These are phyloP conservation scores for Trichoderma asperellum DNA, from an alignment of 2,329 filamentous ascomycete species.

Conservation along the genomic window DNA sequence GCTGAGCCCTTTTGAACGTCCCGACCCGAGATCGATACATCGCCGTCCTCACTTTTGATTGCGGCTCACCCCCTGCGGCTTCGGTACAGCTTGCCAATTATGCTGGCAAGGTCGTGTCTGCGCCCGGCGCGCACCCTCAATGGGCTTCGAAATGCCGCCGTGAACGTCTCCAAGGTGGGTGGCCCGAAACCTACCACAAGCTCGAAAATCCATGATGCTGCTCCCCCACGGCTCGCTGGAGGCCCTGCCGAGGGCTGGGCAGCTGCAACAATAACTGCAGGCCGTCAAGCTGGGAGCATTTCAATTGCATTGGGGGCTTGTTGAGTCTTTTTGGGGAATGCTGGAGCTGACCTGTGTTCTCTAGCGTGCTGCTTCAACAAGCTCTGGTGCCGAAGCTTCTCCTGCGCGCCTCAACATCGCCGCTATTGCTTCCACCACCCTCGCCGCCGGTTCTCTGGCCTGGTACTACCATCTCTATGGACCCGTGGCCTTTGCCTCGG, in stretches of 20 bases:
- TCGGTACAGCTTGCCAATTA: slow-evolving; percentile 60
- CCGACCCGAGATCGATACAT: slow-evolving; percentile 47
- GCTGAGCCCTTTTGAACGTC: slow-evolving; percentile 46
- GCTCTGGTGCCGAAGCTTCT: slow-evolving; percentile 71
- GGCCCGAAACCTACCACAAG: slow-evolving; percentile 42
- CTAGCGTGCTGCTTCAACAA: slow-evolving; percentile 71
- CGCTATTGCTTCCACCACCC: slow-evolving; percentile 81
- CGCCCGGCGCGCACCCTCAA: slow-evolving; percentile 86
- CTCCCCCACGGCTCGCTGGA: slow-evolving; percentile 24
- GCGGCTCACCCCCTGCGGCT: slow-evolving; percentile 43
- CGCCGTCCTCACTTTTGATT: slow-evolving; percentile 43
- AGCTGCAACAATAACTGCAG: slow-evolving; percentile 34
- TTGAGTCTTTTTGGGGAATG: slow-evolving; percentile 30
- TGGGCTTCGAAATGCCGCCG: slow-evolving; percentile 73
- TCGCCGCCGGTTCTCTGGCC: slow-evolving; percentile 85
- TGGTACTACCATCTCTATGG: slow-evolving; percentile 99
- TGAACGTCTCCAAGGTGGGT: slow-evolving; percentile 74
- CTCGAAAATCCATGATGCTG: slow-evolving; percentile 27
- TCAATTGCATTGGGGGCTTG: slow-evolving; percentile 38
- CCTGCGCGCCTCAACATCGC: slow-evolving; percentile 84
- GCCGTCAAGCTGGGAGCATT: slow-evolving; percentile 32
- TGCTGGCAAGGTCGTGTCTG: slow-evolving; percentile 93
- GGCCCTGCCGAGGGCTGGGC: slow-evolving; percentile 42
- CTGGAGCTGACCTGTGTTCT: slow-evolving; percentile 44
- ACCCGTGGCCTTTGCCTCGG: slow-evolving; percentile 82